Evolutionary conservation across 768 basidiomycete genomes (phyloP).

Genomic region (Pisolithus microcarpus): DNA sequence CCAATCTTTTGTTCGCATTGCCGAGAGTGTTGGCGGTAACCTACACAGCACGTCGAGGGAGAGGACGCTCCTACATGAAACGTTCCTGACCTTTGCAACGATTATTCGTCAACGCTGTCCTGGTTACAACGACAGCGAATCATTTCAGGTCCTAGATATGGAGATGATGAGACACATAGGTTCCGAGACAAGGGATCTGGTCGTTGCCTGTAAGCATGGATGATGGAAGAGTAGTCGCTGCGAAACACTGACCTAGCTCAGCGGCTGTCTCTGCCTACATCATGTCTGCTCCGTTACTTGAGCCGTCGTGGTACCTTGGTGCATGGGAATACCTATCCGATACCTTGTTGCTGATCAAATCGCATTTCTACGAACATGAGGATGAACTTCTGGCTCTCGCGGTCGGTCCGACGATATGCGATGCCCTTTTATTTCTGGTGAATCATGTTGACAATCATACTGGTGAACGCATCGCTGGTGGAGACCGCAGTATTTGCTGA

Average conservation of each 20-base stretch:
- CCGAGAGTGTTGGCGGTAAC: slow-evolving; percentile 10
- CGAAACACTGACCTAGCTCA: slow-evolving; percentile 14
- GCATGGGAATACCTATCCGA: slow-evolving; percentile 41
- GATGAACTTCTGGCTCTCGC: slow-evolving; percentile 47
- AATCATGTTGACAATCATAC: slow-evolving; percentile 15
- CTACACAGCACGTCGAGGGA: slow-evolving; percentile 8
- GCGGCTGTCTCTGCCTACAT: slow-evolving; percentile 45
- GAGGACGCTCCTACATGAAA: slow-evolving; percentile 24
- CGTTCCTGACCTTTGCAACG: slow-evolving; percentile 31
- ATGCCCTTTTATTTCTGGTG: slow-evolving; percentile 38
- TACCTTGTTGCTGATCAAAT: slow-evolving; percentile 39
- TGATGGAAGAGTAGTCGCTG: background rate
- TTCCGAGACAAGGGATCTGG: slow-evolving; percentile 25
- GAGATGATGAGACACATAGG: slow-evolving; percentile 33
- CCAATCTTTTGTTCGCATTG: slow-evolving; percentile 6
- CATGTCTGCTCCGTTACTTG: slow-evolving; percentile 21
- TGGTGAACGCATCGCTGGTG: slow-evolving; percentile 18
- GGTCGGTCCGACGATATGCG: slow-evolving; percentile 43
- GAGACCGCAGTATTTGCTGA: slow-evolving; percentile 2
- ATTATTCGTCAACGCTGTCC: slow-evolving; percentile 11
- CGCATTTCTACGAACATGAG: slow-evolving; percentile 37
- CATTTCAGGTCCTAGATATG: slow-evolving; percentile 15
- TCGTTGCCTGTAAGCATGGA: slow-evolving; percentile 34
- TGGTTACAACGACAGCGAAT: slow-evolving; percentile 6
- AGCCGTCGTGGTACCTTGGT: slow-evolving; percentile 39